Evolutionary conservation across 306 rosid species (phyloP), one percentile per base, ranked within the genome.

Genomic region (Castanea sativa): DNA sequence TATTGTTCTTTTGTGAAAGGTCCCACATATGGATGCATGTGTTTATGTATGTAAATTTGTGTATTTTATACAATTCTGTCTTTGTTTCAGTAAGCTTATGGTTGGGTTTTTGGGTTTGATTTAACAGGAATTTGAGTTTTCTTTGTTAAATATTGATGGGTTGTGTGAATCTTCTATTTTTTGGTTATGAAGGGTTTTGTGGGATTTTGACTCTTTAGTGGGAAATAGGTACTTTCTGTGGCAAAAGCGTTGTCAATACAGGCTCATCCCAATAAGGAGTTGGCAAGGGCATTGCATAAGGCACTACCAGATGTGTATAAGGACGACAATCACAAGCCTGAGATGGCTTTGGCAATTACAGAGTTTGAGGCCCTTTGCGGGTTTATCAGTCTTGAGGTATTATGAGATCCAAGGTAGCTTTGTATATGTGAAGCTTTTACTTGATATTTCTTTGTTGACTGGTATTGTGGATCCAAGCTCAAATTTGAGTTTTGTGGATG

Each of bases 271-370:
- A 96, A 95, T 73, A 95, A 91, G 90, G 94, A 93, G 11, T 79
- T 91, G 87, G 99, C 99, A 5, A 89, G 88, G 87, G 60, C 69
- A 30, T 80, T 95, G 89, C 98, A 95, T 77, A 93, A 91, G 81
- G 60, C 86, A 74, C 89, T 60, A 8, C 99, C 99, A 30, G 78
- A 81, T 80, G 11, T 87, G 51, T 95, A 95, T 71, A 95, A 92
- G 82, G 99, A 95, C 83, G 96, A 83, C 13, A 95, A 93, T 83
- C 99, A 95, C 83, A 95, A 95, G 87, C 99, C 99, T 2, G 99
- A 95, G 87, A 95, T 95, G 99, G 92, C 99, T 55, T 75, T 92
- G 16, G 99, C 99, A 27, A 71, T 91, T 30, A 95, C 97, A 4
- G 63, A 86, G 60, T 95, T 95, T 74, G 88, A 93, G 86, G 99